These are phyloP conservation scores for Sphenostylis stenocarpa DNA, from an alignment of 306 rosid species.

Conservation along the genomic window DNA sequence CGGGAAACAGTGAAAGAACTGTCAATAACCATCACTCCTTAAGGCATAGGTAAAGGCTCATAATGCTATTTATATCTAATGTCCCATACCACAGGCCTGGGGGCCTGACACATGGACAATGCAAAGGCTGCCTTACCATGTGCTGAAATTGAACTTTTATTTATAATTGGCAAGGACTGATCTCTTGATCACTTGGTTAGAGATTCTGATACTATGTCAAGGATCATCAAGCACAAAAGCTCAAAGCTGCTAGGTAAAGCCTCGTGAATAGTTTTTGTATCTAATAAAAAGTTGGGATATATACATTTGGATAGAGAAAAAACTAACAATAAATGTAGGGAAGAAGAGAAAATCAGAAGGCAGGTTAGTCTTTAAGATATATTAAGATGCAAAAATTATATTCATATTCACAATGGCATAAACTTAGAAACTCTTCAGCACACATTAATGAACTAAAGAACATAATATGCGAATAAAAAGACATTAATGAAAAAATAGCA, in stretches of 20 bases:
- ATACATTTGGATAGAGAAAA: not conserved
- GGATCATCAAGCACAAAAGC: not conserved
- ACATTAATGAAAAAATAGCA: not conserved
- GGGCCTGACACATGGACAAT: not conserved
- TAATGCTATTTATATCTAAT: not conserved
- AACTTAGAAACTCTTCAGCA: not conserved
- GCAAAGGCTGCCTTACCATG: not conserved
- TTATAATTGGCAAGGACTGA: not conserved
- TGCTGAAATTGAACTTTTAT: not conserved
- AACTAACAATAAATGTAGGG: not conserved
- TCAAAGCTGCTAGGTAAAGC: not conserved
- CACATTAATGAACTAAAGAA: not conserved
- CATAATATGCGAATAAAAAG: not conserved
- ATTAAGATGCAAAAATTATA: not conserved
- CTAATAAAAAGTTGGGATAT: not conserved
- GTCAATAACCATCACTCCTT: not conserved
- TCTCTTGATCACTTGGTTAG: not conserved
- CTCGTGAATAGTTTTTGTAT: not conserved
- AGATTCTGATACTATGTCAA: not conserved
- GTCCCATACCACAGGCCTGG: not conserved
- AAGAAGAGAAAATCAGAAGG: not conserved
- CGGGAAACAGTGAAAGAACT: not conserved
- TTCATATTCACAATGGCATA: not conserved
- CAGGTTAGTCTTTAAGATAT: not conserved
- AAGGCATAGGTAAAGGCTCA: not conserved